These are phyloP conservation scores for Rhodotorula paludigena DNA, from an alignment of 768 basidiomycete genomes.

Conservation along the genomic window DNA sequence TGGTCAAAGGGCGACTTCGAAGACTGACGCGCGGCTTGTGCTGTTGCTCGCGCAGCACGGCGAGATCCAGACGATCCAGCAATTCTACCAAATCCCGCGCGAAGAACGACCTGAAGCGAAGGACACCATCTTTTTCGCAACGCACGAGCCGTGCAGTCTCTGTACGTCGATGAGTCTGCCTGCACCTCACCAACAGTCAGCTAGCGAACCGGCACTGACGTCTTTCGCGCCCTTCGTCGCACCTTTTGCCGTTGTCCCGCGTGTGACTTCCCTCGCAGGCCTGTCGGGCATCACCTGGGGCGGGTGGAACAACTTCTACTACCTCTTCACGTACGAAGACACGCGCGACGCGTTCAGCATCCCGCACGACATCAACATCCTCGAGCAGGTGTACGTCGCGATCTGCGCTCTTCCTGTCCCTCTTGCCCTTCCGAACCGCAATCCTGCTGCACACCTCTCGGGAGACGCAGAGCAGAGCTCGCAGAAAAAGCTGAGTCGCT, in stretches of 20 bases:
- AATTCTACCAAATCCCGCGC: slow-evolving; percentile 37
- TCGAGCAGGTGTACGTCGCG: slow-evolving; percentile 40
- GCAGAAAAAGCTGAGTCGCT: too few species aligned
- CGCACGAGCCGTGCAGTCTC: slow-evolving; percentile 44
- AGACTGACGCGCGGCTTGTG: too few species aligned
- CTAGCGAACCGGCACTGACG: too few species aligned
- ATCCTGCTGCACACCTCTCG: neutral
- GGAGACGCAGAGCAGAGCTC: neutral
- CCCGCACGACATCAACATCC: slow-evolving; percentile 26
- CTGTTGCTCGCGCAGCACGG: slow-evolving; percentile 42
- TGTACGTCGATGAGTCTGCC: too few species aligned
- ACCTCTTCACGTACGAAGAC: slow-evolving; percentile 42
- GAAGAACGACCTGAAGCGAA: slow-evolving; percentile 31
- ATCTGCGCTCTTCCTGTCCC: too few species aligned
- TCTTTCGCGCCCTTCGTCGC: too few species aligned
- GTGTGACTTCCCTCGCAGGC: slow-evolving; percentile 17
- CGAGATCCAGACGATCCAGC: slow-evolving; percentile 42
- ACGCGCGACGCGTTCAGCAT: slow-evolving; percentile 43
- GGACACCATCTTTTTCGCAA: slow-evolving; percentile 43
- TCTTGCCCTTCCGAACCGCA: too few species aligned
- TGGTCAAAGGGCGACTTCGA: too few species aligned
- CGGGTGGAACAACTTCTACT: slow-evolving; percentile 41
- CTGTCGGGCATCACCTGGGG: slow-evolving; percentile 43
- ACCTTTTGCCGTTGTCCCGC: too few species aligned
- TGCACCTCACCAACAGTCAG: too few species aligned